These are phyloP conservation scores for Emericellopsis terricola DNA, from an alignment of 495 filamentous ascomycete genomes.

Conservation along the genomic window DNA sequence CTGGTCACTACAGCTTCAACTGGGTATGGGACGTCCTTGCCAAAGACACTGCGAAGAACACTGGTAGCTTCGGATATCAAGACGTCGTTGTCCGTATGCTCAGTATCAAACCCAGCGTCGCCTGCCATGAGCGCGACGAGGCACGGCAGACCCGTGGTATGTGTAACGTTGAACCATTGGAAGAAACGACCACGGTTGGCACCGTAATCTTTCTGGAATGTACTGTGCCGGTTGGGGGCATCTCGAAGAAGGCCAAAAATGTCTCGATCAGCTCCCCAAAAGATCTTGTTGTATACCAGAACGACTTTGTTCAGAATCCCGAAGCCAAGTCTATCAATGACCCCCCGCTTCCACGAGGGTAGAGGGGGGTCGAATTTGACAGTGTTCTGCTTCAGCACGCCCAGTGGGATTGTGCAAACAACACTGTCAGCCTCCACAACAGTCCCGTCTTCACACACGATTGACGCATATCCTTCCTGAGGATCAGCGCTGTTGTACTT, in stretches of 20 bases:
- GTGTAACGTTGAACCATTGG: conserved; percentile 89
- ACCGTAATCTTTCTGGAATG: conserved; percentile 33
- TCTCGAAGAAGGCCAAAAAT: conserved; percentile 86
- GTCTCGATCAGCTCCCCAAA: conserved; percentile 85
- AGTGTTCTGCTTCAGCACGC: conserved; percentile 62
- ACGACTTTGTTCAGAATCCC: conserved; percentile 92
- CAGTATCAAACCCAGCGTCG: conserved; percentile 78
- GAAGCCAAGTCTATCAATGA: conserved; percentile 79
- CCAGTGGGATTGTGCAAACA: conserved; percentile 75
- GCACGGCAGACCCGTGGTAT: conserved; percentile 71
- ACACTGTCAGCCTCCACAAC: conserved; percentile 66
- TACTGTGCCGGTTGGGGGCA: conserved; percentile 31
- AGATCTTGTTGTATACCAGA: conserved; percentile 71
- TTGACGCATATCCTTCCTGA: conserved; percentile 21
- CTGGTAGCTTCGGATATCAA: conserved; percentile 64
- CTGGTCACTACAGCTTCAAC: conserved; percentile 83
- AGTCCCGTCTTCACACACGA: conserved; percentile 68
- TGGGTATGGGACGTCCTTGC: conserved; percentile 41
- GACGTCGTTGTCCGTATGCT: conserved; percentile 50
- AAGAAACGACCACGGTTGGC: conserved; percentile 66
- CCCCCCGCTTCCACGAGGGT: conserved; percentile 66
- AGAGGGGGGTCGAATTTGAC: conserved; percentile 70
- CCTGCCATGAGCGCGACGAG: conserved; percentile 92
- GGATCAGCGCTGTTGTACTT: conserved; percentile 34
- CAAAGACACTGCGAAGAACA: conserved; percentile 48